Percentiles rank a stretch among this genome's conserved stretches.
phyloP scores from a whole-genome alignment of 2,329 filamentous ascomycete species.

The Monosporascus sp. region DNA sequence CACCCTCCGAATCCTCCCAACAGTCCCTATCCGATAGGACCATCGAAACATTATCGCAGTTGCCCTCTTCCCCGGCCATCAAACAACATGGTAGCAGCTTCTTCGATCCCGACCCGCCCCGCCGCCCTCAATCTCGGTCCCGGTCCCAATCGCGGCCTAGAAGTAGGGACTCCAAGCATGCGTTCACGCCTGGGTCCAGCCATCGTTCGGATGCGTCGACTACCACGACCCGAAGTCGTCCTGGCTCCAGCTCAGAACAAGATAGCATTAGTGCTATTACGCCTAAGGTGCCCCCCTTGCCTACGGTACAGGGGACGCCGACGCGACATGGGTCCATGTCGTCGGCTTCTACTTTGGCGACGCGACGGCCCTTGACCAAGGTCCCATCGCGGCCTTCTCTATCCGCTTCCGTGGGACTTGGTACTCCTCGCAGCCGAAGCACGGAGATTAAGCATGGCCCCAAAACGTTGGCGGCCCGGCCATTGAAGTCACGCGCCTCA shows the following conservation, averaged over 20 bases:
- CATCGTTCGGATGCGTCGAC: slow-evolving; percentile 57
- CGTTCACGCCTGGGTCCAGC: slow-evolving; percentile 55
- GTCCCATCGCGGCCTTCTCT: slow-evolving; percentile 30
- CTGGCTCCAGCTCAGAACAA: slow-evolving; percentile 48
- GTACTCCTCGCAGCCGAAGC: slow-evolving; percentile 28
- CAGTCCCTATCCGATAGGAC: slow-evolving; percentile 77
- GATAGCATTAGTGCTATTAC: slow-evolving; percentile 39
- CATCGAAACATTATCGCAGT: slow-evolving; percentile 72
- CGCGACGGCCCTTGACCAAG: slow-evolving; percentile 23
- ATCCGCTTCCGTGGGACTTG: slow-evolving; percentile 17
- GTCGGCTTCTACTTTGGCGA: slow-evolving; percentile 16
- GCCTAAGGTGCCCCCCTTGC: slow-evolving; percentile 36
- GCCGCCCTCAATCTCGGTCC: slow-evolving; percentile 37
- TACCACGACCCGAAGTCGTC: slow-evolving; percentile 48
- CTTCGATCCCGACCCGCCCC: slow-evolving; percentile 59
- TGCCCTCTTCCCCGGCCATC: slow-evolving; percentile 72
- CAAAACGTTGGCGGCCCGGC: slow-evolving; percentile 41
- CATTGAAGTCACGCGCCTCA: slow-evolving; percentile 47
- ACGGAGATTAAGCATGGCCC: slow-evolving; percentile 41
- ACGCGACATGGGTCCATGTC: slow-evolving; percentile 26
- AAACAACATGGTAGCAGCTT: slow-evolving; percentile 66
- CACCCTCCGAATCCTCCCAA: background rate
- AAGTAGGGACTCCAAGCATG: slow-evolving; percentile 41
- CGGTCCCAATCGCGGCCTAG: slow-evolving; percentile 35
- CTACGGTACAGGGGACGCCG: slow-evolving; percentile 41